Evolutionary conservation across 2,329 filamentous ascomycete species (phyloP), one percentile per base, ranked within the genome.

Genomic region (Chaetomiaceae sp.): DNA sequence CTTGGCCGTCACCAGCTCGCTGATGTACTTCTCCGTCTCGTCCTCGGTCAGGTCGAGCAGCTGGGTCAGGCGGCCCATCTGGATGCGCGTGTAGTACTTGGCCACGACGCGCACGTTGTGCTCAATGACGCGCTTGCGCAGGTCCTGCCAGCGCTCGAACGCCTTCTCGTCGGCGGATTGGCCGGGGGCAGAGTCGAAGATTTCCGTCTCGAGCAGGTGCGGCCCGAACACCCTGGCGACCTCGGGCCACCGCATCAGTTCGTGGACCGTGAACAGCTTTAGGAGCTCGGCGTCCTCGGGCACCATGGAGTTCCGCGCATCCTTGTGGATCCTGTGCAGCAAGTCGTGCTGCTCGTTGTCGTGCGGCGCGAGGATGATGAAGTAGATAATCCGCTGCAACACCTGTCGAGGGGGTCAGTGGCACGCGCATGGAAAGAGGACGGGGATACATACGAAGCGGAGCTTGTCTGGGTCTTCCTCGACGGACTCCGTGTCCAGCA

Each of bases 341-440:
- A 99, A 87, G 64, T 99, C 94, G 63, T 92, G 94, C 71, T 99
- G 94, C 71, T 99, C 94, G 72, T 99, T 99, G 76, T 99, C 92
- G 73, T 97, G 91, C 7, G 94, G 91, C 7, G 94, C 89, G 47
- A 99, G 87, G 61, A 97, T 94, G 69, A 96, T 85, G 72, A 95
- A 99, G 80, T 95, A 97, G 73, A 97, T 91, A 69, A 97, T 91
- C 66, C 94, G 85, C 75, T 96, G 91, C 39, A 99, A 82, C 17
- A 91, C 84, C 90, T 95, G 58, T n/a, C 19, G 17, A 23, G 11
- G 19, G 56, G 37, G 61, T 58, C 55, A 59, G 55, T 7, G 51
- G 44, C 17, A 20, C 6, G 17, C 19, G 14, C 43, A 29, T 43
- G 14, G 27, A 31, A 4, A 7, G 23, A 25, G 31, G 48, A 15